Base-by-base conservation (phyloP, 192 early-diverging fungal genomes). In the Backusella tarrabulga region DNA sequence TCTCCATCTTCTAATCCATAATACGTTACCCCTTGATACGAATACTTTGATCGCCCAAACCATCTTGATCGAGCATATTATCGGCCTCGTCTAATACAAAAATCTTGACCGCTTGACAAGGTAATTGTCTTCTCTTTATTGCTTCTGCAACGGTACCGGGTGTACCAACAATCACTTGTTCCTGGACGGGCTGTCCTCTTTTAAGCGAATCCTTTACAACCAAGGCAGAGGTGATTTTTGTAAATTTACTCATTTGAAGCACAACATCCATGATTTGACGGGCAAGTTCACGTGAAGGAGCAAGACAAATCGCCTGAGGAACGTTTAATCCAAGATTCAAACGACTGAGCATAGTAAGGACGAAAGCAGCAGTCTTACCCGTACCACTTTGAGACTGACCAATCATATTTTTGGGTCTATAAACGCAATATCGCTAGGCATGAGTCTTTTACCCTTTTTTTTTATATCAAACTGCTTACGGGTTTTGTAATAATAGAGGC, bases 21-120 rank as follows among this genome's bases (percentile, higher is more conserved):
- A 7, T 41, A 29, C 5, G 71, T 76, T 87, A 93, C 93, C 90
- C 93, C 82, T 95, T 95, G 77, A 98, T 87, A 32, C 90, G 88
- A 41, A 95, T 80, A 79, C 92, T 94, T 77, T 97, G 96, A 77
- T 97, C 97, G 0, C 92, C 95, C 36, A 98, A 85, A 23, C 90
- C 87, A 75, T 91, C 90, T 87, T 91, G 83, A 83, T 97, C 96
- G 74, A 98, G 81, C 98, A 98, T 97, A 78, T 95, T 97, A 80
- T 99, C 98, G n/a, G 98, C 98, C 83, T 99, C 98, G 77, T 99
- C 98, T 75, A 99, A 86, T 8, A 98, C 96, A 83, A 97, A 94
- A 50, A 98, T 89, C 72, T 91, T 89, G 42, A 96, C 79, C 68
- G 87, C 71, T 8, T 79, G 85, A 17, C 89, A 77, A 44, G 92